A percentile compares a stretch with the other conserved stretches of the same genome.
These are phyloP conservation scores for Tetracentron sinense DNA, from an alignment of 164 flowering plant genomes.

Conservation along the genomic window DNA sequence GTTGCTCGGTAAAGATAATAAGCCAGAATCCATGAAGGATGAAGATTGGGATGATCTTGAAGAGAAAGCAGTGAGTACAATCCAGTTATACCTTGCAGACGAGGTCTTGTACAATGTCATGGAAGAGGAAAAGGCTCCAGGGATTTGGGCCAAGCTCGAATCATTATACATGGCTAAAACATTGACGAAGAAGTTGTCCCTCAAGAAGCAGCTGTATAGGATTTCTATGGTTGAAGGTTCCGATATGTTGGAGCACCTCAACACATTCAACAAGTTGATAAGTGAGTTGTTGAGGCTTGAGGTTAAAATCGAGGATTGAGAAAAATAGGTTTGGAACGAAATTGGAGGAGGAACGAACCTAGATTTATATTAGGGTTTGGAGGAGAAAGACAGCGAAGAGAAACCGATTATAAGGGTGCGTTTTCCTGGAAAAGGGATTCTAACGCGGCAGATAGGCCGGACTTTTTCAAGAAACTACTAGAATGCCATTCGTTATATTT, in stretches of 20 bases:
- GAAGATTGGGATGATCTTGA: too few relatives aligned
- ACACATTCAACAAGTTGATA: neutral
- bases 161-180: neutral
- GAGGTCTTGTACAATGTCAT: neutral
- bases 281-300: neutral
- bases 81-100: neutral
- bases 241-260: neutral
- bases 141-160: neutral
- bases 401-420: too few relatives aligned
- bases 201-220: neutral
- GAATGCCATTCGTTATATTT: too few relatives aligned
- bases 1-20: too few relatives aligned
- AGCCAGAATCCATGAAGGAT: too few relatives aligned
- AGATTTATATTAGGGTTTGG: too few relatives aligned
- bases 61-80: neutral
- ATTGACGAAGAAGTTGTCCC: neutral
- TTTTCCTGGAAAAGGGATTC: too few relatives aligned
- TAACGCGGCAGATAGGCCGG: too few relatives aligned
- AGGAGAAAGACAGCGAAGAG: too few relatives aligned
- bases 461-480: too few relatives aligned
- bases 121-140: neutral
- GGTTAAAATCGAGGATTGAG: neutral
- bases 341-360: too few relatives aligned
- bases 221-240: neutral
- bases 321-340: too few relatives aligned